Evolutionary conservation across 306 rosid species (phyloP).

Genomic region (Ochetophila trinervis): DNA sequence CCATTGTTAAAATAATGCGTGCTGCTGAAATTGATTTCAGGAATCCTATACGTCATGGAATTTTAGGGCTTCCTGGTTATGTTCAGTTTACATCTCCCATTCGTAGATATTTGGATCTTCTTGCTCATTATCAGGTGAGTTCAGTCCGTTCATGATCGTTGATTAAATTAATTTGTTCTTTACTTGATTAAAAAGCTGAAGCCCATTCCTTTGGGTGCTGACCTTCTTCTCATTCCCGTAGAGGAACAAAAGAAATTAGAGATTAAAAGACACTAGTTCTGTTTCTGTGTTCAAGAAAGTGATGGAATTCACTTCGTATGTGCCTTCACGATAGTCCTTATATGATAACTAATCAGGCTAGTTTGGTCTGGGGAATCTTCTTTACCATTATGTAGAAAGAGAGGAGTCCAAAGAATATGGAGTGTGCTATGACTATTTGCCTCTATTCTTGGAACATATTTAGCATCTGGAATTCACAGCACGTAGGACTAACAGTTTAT

Average conservation of each 20-base stretch:
- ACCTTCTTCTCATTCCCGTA: background rate
- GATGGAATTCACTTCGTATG: background rate
- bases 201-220: background rate
- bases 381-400: background rate
- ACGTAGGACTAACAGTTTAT: background rate
- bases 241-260: background rate
- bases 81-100: conserved; percentile 99
- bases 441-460: background rate
- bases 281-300: background rate
- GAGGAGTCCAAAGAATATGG: background rate
- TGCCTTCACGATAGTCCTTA: background rate
- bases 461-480: background rate
- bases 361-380: background rate
- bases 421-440: background rate
- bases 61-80: conserved; percentile 83
- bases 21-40: conserved; percentile 98
- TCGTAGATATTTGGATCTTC: conserved; percentile 93
- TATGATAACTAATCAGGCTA: background rate
- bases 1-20: conserved; percentile 81
- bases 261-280: background rate
- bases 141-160: conserved; percentile 10
- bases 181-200: background rate
- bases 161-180: background rate
- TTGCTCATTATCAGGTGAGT: conserved; percentile 89
- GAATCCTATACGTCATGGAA: conserved; percentile 87